Conservation (phyloP, 1,284 basidiomycete species). For the Meripilus lineatus region DNA sequence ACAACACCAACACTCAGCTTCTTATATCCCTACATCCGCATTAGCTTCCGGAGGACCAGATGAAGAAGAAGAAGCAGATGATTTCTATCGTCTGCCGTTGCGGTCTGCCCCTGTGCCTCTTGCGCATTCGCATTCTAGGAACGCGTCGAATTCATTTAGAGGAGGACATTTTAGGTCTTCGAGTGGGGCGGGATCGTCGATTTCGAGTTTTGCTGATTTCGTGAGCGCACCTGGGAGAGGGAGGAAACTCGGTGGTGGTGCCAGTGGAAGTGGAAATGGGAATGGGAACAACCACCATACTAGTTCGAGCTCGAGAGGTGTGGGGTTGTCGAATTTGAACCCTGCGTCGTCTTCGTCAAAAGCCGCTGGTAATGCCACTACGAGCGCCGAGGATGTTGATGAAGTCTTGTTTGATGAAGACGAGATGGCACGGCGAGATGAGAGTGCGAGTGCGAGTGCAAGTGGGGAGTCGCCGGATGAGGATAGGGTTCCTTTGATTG, state of each 20-base stretch:
- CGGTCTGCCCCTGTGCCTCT: slow-evolving; percentile 29
- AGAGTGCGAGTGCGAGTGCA: slow-evolving; percentile 17
- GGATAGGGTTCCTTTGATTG: not conserved
- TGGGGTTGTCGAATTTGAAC: slow-evolving; percentile 23
- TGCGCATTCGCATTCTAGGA: slow-evolving; percentile 18
- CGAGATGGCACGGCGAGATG: slow-evolving; percentile 22
- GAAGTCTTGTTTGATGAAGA: slow-evolving; percentile 61
- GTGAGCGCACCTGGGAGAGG: slow-evolving; percentile 41
- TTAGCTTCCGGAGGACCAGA: slow-evolving; percentile 32
- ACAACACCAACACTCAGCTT: slow-evolving; percentile 21
- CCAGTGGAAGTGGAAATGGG: no score
- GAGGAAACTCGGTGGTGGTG: no score
- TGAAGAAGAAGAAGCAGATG: slow-evolving; percentile 50
- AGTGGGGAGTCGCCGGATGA: slow-evolving; percentile 8
- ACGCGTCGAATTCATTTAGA: slow-evolving; percentile 16
- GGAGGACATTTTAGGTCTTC: not conserved
- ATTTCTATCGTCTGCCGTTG: slow-evolving; percentile 61
- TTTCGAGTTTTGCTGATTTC: slow-evolving; percentile 54
- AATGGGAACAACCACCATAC: no score
- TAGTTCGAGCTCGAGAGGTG: no score
- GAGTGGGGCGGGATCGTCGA: slow-evolving; percentile 19
- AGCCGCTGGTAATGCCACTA: no score
- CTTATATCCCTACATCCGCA: slow-evolving; percentile 8
- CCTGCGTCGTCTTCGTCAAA: slow-evolving; percentile 20
- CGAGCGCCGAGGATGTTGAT: slow-evolving; percentile 27